Evolutionary conservation across 352 stramenopile species (phyloP), one percentile per base, ranked within the genome.

Genomic region (Phytophthora sp.): DNA sequence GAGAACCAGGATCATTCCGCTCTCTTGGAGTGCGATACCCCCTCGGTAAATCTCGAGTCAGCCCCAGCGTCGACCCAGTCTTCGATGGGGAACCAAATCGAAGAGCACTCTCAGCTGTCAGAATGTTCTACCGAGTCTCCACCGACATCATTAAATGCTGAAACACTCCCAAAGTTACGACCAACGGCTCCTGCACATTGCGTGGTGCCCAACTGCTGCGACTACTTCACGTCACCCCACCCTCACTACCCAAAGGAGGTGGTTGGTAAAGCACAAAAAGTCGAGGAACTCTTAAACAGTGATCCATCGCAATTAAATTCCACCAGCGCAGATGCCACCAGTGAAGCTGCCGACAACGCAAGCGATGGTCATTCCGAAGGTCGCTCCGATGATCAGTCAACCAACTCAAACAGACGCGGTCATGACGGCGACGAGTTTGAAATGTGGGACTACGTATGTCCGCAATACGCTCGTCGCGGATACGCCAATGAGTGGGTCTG

Each of bases 361-460:
- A 31, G 30, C 20, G 16, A 12, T 21, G 12, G 16, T 33, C 26
- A 45, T 4, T 52, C 57, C 13, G 29, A 47, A 15, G 46, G n/a
- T 41, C 26, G 38, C 27, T 61, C 50, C 5, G 23, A 51, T 39
- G 31, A 31, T 33, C 38, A 44, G 3, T 6, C 39, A 26, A 61
- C 39, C 38, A 45, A 46, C 11, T 58, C 51, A 27, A 73, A 29
- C 7, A 36, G 36, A 8, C 11, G 13, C 4, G 41, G 35, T 31
- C 20, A 30, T 46, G 35, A 61, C n/a, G 39, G 42, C 42, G 58
- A 72, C 8, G 69, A 71, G 27, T 87, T 87, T 57, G 78, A 84
- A 26, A 77, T 87, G 67, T 87, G 78, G 78, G 78, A 87, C 51
- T 87, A 84, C 45, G 72, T 87, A 30, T 84, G 75, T 58, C 76